Evolutionary conservation across 2,329 filamentous ascomycete genomes (phyloP).

Genomic region (Ophiostoma australiae): DNA sequence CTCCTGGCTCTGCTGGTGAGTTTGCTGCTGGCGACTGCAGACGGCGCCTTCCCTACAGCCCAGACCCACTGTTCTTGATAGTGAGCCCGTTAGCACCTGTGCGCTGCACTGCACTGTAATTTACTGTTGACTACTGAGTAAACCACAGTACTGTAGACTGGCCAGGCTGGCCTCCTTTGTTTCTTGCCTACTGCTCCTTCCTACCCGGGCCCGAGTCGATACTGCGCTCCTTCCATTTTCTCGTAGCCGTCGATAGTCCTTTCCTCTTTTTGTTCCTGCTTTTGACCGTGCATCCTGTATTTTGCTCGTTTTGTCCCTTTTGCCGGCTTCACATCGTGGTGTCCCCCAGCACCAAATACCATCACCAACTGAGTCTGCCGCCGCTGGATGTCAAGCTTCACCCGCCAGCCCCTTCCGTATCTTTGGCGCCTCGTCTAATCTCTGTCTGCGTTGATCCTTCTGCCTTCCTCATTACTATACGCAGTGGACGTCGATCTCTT

Average conservation of each 20-base stretch:
- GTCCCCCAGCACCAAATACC: not conserved
- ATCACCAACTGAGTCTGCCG: not conserved
- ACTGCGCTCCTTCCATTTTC: not conserved
- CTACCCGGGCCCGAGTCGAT: not conserved
- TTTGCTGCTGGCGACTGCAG: too few species aligned
- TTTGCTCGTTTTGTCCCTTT: not conserved
- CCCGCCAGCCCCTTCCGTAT: constrained; percentile 4
- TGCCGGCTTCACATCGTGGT: not conserved
- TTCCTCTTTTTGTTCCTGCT: not conserved
- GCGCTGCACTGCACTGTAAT: not conserved
- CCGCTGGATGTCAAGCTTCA: not conserved
- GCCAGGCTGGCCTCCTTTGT: not conserved
- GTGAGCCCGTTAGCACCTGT: not conserved
- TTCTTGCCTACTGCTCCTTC: not conserved
- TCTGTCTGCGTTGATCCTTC: not conserved
- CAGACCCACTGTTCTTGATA: not conserved
- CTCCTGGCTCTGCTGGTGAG: not conserved
- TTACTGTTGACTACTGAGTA: not conserved
- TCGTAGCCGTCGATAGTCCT: not conserved
- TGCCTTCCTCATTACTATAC: not conserved
- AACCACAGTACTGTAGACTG: too few species aligned
- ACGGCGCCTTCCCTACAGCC: not conserved
- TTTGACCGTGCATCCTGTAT: not conserved
- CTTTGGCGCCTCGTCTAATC: not conserved
- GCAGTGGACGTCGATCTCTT: not conserved